Base-by-base conservation (phyloP, 163 green algal species). In the Smithsoniella earleae region DNA sequence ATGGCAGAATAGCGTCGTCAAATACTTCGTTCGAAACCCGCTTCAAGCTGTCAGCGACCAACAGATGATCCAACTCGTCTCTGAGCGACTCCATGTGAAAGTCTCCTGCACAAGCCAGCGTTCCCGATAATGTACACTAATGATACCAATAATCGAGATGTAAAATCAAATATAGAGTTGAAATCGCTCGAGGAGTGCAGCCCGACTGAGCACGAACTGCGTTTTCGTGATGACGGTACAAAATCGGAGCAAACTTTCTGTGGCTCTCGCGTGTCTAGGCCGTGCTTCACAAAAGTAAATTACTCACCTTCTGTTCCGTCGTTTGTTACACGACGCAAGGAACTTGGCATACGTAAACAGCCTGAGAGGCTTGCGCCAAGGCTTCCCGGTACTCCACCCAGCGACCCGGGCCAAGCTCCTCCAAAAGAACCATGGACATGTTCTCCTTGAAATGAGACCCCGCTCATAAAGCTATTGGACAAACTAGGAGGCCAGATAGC, bases 401-500 rank as follows among this genome's bases (percentile, higher is more conserved):
- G 10, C 13, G 40, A 49, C 40, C 40, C 40, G 40, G 40, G 10
- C 40, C 40, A 10, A 10, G 13, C 13, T 22, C 40, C 40, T 10
- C 40, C 40, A 13, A 49, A 49, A 10, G 40, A 49, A 22, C 40
- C n/a, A n/a, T n/a, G n/a, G n/a, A n/a, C n/a, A n/a, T n/a, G n/a
- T n/a, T 34, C 27, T 16, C n/a, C 25, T 69, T n/a, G 58, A 5
- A 69, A n/a, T 6, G 58, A 69, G 58, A 69, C 16, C 8, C 58
- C 58, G 58, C 58, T 69, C 58, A 69, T 69, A 33, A 69, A 13
- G 25, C 27, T 43, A 5, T 30, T 34, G 25, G 58, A 34, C 5
- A 69, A 33, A 13, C 58, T 69, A 5, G 58, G 58, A 6, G 58
- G 58, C 58, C 58, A 69, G 6, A 69, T n/a, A n/a, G n/a, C n/a